Evolutionary conservation across 805 yeast species (phyloP), one percentile per base, ranked within the genome.

Genomic region (Saccharomycopsis olivae): DNA sequence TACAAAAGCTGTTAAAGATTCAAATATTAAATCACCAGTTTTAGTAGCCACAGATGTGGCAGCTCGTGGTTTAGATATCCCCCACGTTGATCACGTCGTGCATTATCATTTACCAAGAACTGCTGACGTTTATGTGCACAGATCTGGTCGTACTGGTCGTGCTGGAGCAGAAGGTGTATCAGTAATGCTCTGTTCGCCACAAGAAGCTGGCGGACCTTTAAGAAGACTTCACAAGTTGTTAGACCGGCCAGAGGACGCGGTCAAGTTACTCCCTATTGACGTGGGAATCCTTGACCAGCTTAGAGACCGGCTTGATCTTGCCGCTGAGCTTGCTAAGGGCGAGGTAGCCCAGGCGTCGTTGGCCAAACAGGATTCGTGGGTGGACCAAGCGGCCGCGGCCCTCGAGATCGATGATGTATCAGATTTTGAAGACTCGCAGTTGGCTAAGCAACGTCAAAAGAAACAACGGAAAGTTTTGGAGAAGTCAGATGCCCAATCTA

Each of bases 101-200:
- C 98, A 92, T 59, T 92, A 89, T 55, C 96, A 92, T 60, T 68
- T 92, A 47, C 97, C 98, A 9, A 69, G 97, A 47, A 69, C 94
- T 13, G 96, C 96, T 0, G 98, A 92, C 54, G 77, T 86, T 37
- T 92, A 92, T 55, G 78, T 92, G 50, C 98, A 92, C 60, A 72
- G 98, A 58, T 84, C 96, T 1, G 98, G 98, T 46, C 78, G 98
- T 71, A 92, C 98, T n/a, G 97, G 95, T 0, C 80, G 98, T 66
- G 96, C 94, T 1, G 92, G 89, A 1, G 58, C 59, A 27, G 89
- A 84, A 55, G 98, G 98, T 66, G 95, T 92, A n/a, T 81, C 96
- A 2, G 79, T 92, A 36, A 77, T 87, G 73, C 65, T 92, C 39
- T 86, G 96, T 53, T 83, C 95, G 3, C 96, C 96, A 13, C 87